Evolutionary conservation across 306 rosid genomes (phyloP).

Genomic region (Purshia tridentata): DNA sequence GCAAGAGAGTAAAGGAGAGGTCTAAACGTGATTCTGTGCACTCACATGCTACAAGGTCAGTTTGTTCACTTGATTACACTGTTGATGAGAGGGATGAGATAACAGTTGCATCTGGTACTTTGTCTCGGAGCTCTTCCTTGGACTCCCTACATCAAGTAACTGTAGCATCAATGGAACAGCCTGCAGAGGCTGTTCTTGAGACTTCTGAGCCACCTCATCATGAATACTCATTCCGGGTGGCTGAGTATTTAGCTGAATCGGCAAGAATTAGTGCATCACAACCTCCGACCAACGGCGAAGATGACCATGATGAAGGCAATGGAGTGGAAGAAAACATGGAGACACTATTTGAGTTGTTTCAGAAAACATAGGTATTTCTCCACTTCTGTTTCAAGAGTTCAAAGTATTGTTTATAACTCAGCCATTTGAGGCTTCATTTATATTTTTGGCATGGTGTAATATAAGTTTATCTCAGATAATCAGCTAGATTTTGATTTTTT

Average conservation of each 20-base stretch:
- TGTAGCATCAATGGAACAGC: conserved; percentile 46
- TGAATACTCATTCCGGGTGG: conserved; percentile 37
- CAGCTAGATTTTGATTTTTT: neutral
- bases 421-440: neutral
- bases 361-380: conserved; percentile 37
- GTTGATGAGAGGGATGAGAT: conserved; percentile 75
- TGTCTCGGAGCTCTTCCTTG: conserved; percentile 71
- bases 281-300: conserved; percentile 26
- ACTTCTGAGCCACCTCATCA: conserved; percentile 20
- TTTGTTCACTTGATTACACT: conserved; percentile 73
- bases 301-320: conserved; percentile 26
- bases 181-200: conserved; percentile 35
- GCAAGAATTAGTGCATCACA: conserved; percentile 27
- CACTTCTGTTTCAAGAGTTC: neutral
- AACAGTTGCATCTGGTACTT: conserved; percentile 71
- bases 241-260: conserved; percentile 44
- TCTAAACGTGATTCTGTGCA: conserved; percentile 62
- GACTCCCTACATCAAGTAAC: conserved; percentile 70
- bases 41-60: conserved; percentile 66
- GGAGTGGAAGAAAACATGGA: conserved; percentile 40
- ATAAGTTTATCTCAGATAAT: neutral
- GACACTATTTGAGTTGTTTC: conserved; percentile 72
- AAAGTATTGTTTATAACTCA: neutral
- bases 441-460: neutral
- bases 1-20: conserved; percentile 88